phyloP scores from a whole-genome alignment of 306 rosid species.

The Castanospermum australe region DNA sequence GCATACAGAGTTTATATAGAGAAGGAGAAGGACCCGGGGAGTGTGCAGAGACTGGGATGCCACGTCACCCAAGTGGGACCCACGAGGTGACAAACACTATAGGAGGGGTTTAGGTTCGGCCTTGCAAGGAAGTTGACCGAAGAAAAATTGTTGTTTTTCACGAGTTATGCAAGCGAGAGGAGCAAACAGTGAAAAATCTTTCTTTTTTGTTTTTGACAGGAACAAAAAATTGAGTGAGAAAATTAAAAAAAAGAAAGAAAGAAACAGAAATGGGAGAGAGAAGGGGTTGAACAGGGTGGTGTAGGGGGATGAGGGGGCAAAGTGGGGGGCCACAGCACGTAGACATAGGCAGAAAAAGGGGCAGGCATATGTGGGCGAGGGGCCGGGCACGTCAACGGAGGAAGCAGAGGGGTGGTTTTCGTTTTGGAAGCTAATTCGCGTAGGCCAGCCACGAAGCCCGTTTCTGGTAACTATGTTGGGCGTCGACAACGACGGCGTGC shows the following conservation, averaged over 20 bases:
- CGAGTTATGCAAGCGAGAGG: neutral
- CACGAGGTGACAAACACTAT: neutral
- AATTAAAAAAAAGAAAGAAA: neutral
- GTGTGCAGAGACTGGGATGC: neutral
- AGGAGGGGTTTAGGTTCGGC: neutral
- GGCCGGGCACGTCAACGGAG: slow-evolving; percentile 39
- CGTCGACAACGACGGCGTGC: slow-evolving; percentile 10
- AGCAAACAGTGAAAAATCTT: neutral
- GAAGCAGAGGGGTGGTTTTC: slow-evolving; percentile 37
- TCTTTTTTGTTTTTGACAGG: neutral
- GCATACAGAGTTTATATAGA: slow-evolving; percentile 35
- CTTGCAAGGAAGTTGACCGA: neutral
- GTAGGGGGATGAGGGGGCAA: slow-evolving; percentile 41
- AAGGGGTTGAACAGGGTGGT: slow-evolving; percentile 15
- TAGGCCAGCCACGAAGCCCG: slow-evolving; percentile 35
- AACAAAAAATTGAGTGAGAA: neutral
- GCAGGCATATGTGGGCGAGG: slow-evolving; percentile 43
- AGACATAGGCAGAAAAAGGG: slow-evolving; percentile 38
- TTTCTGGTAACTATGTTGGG: slow-evolving; percentile 40
- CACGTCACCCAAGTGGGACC: slow-evolving; percentile 30
- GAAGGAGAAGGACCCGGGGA: neutral
- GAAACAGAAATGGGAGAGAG: neutral
- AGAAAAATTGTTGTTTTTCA: neutral
- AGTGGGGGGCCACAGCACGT: slow-evolving; percentile 36
- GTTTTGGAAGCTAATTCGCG: slow-evolving; percentile 45